These are phyloP conservation scores for Amborella trichopoda DNA, from an alignment of 164 flowering plant genomes.

Conservation along the genomic window DNA sequence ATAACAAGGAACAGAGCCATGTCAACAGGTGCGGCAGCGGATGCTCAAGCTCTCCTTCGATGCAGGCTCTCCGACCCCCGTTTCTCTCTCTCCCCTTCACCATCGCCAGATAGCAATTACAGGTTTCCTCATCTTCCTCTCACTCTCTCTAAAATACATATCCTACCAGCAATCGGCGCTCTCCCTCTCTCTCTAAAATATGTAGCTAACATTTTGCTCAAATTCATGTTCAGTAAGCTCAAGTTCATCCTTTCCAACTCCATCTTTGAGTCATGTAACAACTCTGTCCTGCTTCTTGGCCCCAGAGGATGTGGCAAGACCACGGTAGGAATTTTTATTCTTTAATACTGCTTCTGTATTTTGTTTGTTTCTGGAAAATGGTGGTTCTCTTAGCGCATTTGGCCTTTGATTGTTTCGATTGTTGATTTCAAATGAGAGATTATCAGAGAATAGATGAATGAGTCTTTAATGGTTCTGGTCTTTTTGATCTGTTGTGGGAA, in stretches of 20 bases:
- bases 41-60: slow-evolving; percentile 45
- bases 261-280: slow-evolving; percentile 73
- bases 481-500: too few relatives aligned
- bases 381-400: too few relatives aligned
- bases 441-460: too few relatives aligned
- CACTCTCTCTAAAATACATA: not conserved
- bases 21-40: slow-evolving; percentile 25
- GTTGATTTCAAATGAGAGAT: too few relatives aligned
- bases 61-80: slow-evolving; percentile 45
- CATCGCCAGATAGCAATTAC: slow-evolving; percentile 55
- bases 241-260: slow-evolving; percentile 74
- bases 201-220: not conserved
- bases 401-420: not conserved
- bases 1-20: too few relatives aligned
- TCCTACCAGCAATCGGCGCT: not conserved
- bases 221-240: slow-evolving; percentile 45
- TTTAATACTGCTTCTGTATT: too few relatives aligned
- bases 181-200: not conserved
- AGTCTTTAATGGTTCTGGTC: too few relatives aligned
- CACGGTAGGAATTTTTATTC: slow-evolving; percentile 27
- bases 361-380: too few relatives aligned
- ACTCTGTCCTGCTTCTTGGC: slow-evolving; percentile 78
- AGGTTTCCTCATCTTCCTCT: slow-evolving; percentile 22
- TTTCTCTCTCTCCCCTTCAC: slow-evolving; percentile 35
- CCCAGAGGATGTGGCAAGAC: slow-evolving; percentile 88